Evolutionary conservation across 306 rosid species (phyloP).

Genomic region (Malus sylvestris): DNA sequence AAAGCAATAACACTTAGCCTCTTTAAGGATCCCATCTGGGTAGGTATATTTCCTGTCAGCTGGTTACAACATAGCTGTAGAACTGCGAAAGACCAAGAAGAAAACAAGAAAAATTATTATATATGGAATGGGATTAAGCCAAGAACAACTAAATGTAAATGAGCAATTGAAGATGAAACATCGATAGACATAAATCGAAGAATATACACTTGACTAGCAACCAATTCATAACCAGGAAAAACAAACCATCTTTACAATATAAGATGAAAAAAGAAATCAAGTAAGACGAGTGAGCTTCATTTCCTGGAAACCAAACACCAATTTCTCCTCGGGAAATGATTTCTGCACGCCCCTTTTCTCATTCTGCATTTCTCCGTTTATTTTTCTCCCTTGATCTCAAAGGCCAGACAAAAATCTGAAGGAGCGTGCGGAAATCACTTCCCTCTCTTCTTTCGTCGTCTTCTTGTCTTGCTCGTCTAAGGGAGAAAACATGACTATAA

Average conservation of each 20-base stretch:
- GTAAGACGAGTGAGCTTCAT: neutral
- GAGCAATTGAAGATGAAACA: neutral
- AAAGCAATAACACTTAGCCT: constrained; percentile 59
- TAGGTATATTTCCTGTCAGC: constrained; percentile 65
- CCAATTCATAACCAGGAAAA: neutral
- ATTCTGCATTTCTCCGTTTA: too few relatives aligned
- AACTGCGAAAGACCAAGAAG: constrained; percentile 24
- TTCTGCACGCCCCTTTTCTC: too few relatives aligned
- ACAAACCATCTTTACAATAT: neutral
- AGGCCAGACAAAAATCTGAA: too few relatives aligned
- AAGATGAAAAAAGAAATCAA: neutral
- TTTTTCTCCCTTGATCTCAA: too few relatives aligned
- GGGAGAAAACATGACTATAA: neutral
- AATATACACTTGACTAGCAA: neutral
- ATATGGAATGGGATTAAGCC: neutral
- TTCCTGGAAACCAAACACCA: neutral
- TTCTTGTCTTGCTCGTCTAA: neutral
- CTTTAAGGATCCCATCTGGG: constrained; percentile 55
- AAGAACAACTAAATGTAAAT: neutral
- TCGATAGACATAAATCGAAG: neutral
- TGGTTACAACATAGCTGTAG: constrained; percentile 74
- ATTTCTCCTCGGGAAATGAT: neutral
- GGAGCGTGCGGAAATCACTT: too few relatives aligned
- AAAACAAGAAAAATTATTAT: neutral
- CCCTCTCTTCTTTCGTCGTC: too few relatives aligned